Conservation (phyloP, 495 filamentous ascomycete species). For the Aspergillus conjunctus region DNA sequence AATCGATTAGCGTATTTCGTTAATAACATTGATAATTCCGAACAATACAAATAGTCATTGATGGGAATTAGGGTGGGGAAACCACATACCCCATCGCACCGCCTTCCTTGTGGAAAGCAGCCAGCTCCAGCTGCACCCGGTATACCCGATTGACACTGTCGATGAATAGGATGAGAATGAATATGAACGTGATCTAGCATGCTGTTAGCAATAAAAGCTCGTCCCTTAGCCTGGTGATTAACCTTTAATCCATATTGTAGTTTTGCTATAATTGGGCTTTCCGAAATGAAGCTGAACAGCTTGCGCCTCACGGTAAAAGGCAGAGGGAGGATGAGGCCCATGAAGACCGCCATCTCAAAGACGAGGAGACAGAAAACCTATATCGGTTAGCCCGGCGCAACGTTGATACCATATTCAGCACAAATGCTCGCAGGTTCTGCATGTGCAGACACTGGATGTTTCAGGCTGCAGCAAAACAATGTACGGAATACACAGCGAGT, state of each 20-base stretch:
- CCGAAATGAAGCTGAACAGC: conserved; percentile 91
- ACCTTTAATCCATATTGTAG: conserved; percentile 81
- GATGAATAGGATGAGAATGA: conserved; percentile 96
- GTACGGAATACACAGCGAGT: background rate
- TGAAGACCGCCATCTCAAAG: conserved; percentile 90
- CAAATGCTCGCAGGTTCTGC: background rate
- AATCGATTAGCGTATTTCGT: conserved; percentile 13
- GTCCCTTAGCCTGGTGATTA: conserved; percentile 14
- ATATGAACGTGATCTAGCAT: conserved; percentile 92
- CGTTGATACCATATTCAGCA: background rate
- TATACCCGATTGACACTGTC: conserved; percentile 99
- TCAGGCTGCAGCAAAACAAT: conserved; percentile 20
- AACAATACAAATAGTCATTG: too few relatives aligned
- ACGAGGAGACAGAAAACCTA: conserved; percentile 94
- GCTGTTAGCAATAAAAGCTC: background rate
- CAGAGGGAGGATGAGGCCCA: conserved; percentile 87
- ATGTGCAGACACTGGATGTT: background rate
- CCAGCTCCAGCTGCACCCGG: conserved; percentile 87
- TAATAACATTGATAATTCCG: background rate
- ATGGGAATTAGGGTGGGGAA: conserved; percentile 3
- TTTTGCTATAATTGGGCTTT: conserved; percentile 80
- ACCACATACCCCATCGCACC: conserved; percentile 45
- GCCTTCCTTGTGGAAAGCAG: conserved; percentile 56
- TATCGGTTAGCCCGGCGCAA: background rate
- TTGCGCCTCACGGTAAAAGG: conserved; percentile 84